Conservation (phyloP, 495 filamentous ascomycete genomes). For the Glonium stellatum region DNA sequence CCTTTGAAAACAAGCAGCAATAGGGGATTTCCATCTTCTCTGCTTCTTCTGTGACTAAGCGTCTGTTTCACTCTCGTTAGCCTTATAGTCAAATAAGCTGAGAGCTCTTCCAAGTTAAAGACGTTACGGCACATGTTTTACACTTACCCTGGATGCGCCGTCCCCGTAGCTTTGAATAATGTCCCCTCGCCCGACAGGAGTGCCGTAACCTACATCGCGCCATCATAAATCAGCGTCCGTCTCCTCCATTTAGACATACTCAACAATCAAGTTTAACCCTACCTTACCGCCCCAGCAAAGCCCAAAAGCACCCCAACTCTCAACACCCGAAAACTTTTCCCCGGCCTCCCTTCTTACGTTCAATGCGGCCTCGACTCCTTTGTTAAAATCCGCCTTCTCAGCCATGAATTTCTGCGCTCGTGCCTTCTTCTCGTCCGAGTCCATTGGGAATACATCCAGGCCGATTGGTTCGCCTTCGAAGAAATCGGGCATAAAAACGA, state of each 20-base stretch:
- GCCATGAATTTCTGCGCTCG: conserved; percentile 31
- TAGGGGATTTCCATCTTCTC: conserved; percentile 4
- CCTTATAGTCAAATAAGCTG: not conserved
- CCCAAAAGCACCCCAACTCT: conserved; percentile 74
- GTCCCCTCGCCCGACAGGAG: conserved; percentile 38
- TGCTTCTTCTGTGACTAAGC: not conserved
- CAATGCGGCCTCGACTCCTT: conserved; percentile 57
- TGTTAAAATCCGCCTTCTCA: conserved; percentile 45
- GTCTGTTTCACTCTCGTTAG: not conserved
- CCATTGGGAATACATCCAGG: conserved; percentile 36
- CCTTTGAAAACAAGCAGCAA: conserved; percentile 8
- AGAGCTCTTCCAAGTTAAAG: not conserved
- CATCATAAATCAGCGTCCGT: conserved; percentile 35
- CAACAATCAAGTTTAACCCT: not conserved
- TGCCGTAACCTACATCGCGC: conserved; percentile 20
- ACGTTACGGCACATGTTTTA: not conserved
- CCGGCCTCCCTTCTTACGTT: conserved; percentile 49
- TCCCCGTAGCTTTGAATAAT: conserved; percentile 43
- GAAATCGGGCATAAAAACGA: conserved; percentile 45
- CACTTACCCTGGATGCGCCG: conserved; percentile 45
- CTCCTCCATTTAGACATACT: conserved; percentile 47
- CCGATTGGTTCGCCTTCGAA: conserved; percentile 37
- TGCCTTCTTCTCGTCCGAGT: conserved; percentile 43
- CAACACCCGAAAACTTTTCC: conserved; percentile 49
- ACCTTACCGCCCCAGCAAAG: conserved; percentile 70